Base-by-base conservation (phyloP, 805 yeast species). In the Wickerhamomyces bovis region DNA sequence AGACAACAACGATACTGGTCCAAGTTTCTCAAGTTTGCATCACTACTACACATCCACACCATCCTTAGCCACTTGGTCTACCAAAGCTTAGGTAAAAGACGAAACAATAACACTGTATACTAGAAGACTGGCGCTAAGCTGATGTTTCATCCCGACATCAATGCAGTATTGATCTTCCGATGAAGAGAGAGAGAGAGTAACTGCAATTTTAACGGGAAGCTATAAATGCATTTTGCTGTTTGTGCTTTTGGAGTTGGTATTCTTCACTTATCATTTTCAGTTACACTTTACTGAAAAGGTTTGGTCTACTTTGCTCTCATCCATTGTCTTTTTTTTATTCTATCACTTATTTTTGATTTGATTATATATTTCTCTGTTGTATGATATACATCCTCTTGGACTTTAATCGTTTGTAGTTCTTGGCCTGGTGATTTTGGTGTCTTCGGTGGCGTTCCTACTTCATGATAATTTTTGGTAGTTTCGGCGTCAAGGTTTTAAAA, bases 1-100 rank as follows among this genome's bases (percentile, higher is more conserved):
- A 61, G 67, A 72, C 59, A 82, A 88, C 71, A 87, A 90, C 64
- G 98, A 90, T 66, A 92, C 98, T 53, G 88, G 89, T 64, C 53
- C 54, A 44, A 49, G 52, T 25, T 57, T 67, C 55, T 60, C 73
- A 11, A 66, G 70, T 46, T 40, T 61, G 57, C 50, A 68, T 51
- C 55, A 48, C 50, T 70, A 62, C 57, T 74, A 71, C 66, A 74
- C 78, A 42, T 61, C 65, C 6, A 78, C 87, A 35, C 78, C 81
- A 55, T 67, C 74, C 6, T 60, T 77, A 54, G 64, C 71, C 49
- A 70, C 78, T 40, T 81, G 78, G 74, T 72, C 83, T 38, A 78
- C 87, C 40, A 81, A 72, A 64, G 73, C 74, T 45, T 59, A 42
- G 31, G 16, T n/a, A 33, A 33, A 31, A 31, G 16, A 33, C 16